Evolutionary conservation across 2,329 filamentous ascomycete genomes (phyloP), one percentile per base, ranked within the genome.

Genomic region (Mollisiaceae sp.): DNA sequence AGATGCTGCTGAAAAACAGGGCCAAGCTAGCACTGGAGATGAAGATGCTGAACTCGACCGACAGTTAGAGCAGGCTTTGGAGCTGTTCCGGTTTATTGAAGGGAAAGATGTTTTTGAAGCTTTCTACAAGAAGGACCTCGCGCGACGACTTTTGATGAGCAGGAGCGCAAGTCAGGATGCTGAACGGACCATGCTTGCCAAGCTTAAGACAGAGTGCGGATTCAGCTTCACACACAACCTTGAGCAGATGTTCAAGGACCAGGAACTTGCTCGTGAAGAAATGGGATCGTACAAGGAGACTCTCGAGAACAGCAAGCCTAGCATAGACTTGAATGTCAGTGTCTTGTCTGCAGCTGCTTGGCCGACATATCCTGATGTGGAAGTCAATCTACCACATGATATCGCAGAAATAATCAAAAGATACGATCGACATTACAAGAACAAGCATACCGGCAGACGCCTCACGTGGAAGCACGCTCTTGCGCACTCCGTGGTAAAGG

Each of bases 211-310:
- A 71, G 95, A 99, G 81, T 99, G 95, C 75, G 95, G 95, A 45
- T 91, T 92, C 15, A 91, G 88, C 72, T 98, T 99, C 77, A 99
- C 95, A 0, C 94, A 97, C 76, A 99, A 99, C 74, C 83, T 99
- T 0, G 96, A 99, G 79, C 92, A 94, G 68, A 99, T 99, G 95
- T 99, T 99, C 82, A 97, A 97, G 78, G 95, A 99, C 75, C 93
- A 98, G 78, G 94, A 97, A 75, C 85, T 97, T 22, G 92, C 92
- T 14, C 91, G 91, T 67, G 95, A 98, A 73, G 94, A 98, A 76
- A 97, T 98, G 90, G 80, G 85, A n/a, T 87, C 91, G 0, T 99
- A 97, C 80, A 95, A 91, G 77, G 85, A 78, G 77, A 93, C 78
- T 8, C 67, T 75, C 5, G 83, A 86, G 67, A 84, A 86, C 38